phyloP scores from a whole-genome alignment of 2,329 filamentous ascomycete genomes.

The Hirsutella rhossiliensis region DNA sequence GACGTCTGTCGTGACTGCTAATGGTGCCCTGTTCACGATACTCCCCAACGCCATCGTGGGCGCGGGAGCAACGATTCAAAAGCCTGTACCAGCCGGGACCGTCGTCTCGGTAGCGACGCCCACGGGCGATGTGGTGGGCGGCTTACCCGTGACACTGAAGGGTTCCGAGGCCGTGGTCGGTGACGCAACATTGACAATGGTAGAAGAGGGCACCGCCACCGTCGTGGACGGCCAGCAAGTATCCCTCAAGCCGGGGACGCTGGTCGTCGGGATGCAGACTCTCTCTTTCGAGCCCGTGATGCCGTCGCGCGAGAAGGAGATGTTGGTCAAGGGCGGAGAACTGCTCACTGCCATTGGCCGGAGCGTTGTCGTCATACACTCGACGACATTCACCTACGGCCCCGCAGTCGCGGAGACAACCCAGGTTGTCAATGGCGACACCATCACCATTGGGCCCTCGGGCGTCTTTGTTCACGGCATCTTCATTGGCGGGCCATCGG shows the following conservation, averaged over 20 bases:
- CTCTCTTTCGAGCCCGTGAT: slow-evolving; percentile 20
- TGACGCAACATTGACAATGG: slow-evolving; percentile 29
- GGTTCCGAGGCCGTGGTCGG: slow-evolving; percentile 28
- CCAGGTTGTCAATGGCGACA: slow-evolving; percentile 35
- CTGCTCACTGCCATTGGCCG: slow-evolving; percentile 31
- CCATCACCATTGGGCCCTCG: slow-evolving; percentile 34
- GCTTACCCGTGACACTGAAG: slow-evolving; percentile 27
- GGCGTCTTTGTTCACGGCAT: slow-evolving; percentile 28
- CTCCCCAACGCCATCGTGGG: slow-evolving; percentile 32
- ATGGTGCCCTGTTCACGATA: slow-evolving; percentile 32
- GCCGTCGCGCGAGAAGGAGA: slow-evolving; percentile 23
- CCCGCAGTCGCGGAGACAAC: slow-evolving; percentile 18
- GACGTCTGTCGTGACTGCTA: slow-evolving; percentile 30
- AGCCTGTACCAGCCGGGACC: slow-evolving; percentile 22
- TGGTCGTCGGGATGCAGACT: slow-evolving; percentile 22
- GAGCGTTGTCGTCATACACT: slow-evolving; percentile 27
- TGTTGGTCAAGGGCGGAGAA: slow-evolving; percentile 35
- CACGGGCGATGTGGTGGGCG: slow-evolving; percentile 25
- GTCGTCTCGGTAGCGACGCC: slow-evolving; percentile 19
- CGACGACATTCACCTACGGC: slow-evolving; percentile 34
- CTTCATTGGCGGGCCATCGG: slow-evolving; percentile 30
- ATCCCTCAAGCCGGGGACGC: slow-evolving; percentile 21
- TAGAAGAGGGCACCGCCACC: slow-evolving; percentile 21
- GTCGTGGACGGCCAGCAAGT: slow-evolving; percentile 19
- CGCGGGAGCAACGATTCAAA: slow-evolving; percentile 28